Evolutionary conservation across 352 stramenopile species (phyloP).

Genomic region (Phytophthora idaei): DNA sequence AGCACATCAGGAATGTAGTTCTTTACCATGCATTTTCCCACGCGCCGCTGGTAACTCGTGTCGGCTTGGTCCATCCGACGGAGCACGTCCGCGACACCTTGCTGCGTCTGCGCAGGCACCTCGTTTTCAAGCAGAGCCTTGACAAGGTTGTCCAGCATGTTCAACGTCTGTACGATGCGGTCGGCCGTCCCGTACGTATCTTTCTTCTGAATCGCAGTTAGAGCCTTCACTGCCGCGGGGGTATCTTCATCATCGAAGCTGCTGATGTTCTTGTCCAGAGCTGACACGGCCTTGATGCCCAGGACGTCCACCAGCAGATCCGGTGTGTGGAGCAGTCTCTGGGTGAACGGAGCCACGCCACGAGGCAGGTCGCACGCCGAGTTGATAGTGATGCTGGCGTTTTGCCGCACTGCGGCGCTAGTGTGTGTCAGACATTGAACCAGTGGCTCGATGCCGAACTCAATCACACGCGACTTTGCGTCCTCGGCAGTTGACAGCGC

Average conservation of each 20-base stretch:
- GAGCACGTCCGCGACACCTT: constrained; percentile 33
- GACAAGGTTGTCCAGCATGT: constrained; percentile 53
- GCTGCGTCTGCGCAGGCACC: constrained; percentile 28
- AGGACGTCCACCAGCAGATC: constrained; percentile 61
- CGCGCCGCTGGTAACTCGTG: constrained; percentile 14
- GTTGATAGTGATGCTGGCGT: constrained; percentile 65
- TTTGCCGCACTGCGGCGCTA: constrained; percentile 43
- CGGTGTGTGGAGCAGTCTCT: constrained; percentile 43
- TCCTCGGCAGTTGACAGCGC: constrained; percentile 67
- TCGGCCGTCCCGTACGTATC: constrained; percentile 24
- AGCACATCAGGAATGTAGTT: constrained; percentile 14
- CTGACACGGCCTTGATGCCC: constrained; percentile 50
- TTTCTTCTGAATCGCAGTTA: constrained; percentile 37
- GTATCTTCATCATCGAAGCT: constrained; percentile 54
- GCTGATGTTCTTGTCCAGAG: constrained; percentile 48
- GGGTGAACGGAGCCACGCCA: constrained; percentile 48
- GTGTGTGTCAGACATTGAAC: constrained; percentile 60
- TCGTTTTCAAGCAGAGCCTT: constrained; percentile 33
- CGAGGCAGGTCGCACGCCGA: constrained; percentile 65
- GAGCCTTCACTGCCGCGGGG: constrained; percentile 42
- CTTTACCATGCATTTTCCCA: constrained; percentile 32
- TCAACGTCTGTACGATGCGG: constrained; percentile 59
- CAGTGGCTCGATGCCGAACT: constrained; percentile 73
- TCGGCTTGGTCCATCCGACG: constrained; percentile 18
- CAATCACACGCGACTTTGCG: constrained; percentile 70